Percentiles rank a stretch among this genome's conserved stretches.
These are phyloP conservation scores for Cutaneotrichosporon arboriforme DNA, from an alignment of 1,284 basidiomycete genomes.

Conservation along the genomic window DNA sequence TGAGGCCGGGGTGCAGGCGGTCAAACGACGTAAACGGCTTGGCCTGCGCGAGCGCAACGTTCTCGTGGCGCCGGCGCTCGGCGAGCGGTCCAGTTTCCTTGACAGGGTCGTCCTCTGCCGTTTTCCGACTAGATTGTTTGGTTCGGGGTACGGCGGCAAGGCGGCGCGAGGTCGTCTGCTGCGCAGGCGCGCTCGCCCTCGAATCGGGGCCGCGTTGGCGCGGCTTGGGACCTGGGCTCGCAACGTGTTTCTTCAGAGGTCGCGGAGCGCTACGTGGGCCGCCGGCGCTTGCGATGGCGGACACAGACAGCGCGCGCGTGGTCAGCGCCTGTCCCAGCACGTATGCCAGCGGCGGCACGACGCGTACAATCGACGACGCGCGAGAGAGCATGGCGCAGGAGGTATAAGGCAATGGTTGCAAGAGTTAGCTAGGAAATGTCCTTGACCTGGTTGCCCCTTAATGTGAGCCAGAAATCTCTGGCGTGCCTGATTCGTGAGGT, in stretches of 20 bases:
- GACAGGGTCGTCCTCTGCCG: too few species aligned
- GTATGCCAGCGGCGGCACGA: constrained; percentile 21
- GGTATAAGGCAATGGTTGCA: not conserved
- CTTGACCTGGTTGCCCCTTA: not conserved
- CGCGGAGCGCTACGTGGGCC: not conserved
- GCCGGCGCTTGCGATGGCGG: not conserved
- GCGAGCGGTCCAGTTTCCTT: too few species aligned
- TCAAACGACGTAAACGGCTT: constrained; percentile 23
- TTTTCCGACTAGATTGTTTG: too few species aligned
- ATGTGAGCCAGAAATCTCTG: constrained; percentile 3
- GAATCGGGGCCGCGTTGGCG: not conserved
- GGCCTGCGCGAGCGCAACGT: constrained; percentile 14
- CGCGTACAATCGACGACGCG: constrained; percentile 15
- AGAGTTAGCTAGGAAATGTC: not conserved
- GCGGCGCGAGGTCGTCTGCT: constrained; percentile 2
- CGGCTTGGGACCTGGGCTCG: not conserved
- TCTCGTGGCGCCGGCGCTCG: not conserved
- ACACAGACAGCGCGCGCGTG: not conserved
- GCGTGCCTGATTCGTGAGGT: too few species aligned
- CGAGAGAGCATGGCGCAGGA: constrained; percentile 4
- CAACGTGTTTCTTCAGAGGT: too few species aligned
- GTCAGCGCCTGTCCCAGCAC: constrained; percentile 25
- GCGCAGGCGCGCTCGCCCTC: not conserved
- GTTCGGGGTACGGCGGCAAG: constrained; percentile 1
- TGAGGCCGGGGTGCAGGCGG: constrained; percentile 57